These are phyloP conservation scores for Petunia hybrid DNA, from an alignment of 305 asterid species.

Conservation along the genomic window DNA sequence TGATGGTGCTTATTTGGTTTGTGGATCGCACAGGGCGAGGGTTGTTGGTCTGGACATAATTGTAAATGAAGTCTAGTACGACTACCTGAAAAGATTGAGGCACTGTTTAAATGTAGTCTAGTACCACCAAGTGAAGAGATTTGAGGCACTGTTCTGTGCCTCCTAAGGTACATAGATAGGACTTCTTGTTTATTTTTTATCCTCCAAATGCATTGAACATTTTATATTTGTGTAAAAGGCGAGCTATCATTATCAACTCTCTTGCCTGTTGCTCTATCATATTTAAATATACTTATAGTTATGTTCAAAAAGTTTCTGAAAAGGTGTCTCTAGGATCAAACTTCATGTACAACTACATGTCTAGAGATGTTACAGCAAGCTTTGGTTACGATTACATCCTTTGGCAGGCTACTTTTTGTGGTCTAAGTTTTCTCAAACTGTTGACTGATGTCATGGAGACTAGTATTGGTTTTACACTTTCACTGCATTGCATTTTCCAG, in stretches of 20 bases:
- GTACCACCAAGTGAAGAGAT: no score
- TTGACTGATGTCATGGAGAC: conserved; percentile 8
- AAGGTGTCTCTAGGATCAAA: conserved; percentile 95
- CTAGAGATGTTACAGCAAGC: conserved; percentile 87
- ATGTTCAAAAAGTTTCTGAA: conserved; percentile 92
- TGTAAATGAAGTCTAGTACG: not conserved
- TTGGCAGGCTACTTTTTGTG: conserved; percentile 70
- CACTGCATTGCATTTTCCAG: conserved; percentile 10
- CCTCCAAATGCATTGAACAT: not conserved
- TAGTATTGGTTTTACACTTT: not conserved
- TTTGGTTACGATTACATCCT: conserved; percentile 91
- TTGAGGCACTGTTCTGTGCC: no score
- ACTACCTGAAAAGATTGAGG: not conserved
- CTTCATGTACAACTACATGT: conserved; percentile 89
- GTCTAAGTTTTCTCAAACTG: not conserved
- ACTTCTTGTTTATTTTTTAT: not conserved
- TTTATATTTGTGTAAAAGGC: not conserved
- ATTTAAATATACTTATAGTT: conserved; percentile 41
- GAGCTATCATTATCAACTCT: not conserved
- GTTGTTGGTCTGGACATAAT: not conserved
- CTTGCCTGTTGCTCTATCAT: not conserved
- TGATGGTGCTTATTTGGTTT: not conserved
- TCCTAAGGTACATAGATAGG: no score
- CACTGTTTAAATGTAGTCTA: not conserved
- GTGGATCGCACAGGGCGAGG: not conserved